Evolutionary conservation across 768 basidiomycete species (phyloP).

Genomic region (Lactifluus piperatus): DNA sequence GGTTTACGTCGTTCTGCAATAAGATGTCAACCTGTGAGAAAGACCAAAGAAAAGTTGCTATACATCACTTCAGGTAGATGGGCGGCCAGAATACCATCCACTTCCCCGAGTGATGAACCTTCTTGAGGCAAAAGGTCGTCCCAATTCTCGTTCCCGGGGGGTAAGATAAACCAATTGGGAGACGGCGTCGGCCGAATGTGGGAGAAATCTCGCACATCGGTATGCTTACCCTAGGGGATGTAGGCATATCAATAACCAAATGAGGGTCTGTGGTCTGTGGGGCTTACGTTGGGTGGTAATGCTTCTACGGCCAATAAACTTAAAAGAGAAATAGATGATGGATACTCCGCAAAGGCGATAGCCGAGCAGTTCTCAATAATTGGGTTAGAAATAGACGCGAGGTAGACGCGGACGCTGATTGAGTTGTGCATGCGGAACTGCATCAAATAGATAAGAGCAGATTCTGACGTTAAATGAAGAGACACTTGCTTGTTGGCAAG

Average conservation of each 20-base stretch:
- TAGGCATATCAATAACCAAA: not conserved
- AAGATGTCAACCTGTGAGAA: not conserved
- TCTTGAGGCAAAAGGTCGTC: not conserved
- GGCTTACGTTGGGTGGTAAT: not conserved
- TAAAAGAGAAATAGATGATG: constrained; percentile 27
- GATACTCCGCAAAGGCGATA: constrained; percentile 61
- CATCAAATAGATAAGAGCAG: not conserved
- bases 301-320: not conserved
- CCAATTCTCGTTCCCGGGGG: constrained; percentile 1
- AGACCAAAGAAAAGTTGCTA: not conserved
- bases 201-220: constrained; percentile 75
- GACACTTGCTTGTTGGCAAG: constrained; percentile 67
- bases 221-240: constrained; percentile 31
- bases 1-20: not conserved
- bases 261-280: not conserved
- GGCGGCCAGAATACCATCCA: not conserved
- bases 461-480: not conserved
- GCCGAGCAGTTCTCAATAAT: constrained; percentile 67
- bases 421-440: constrained; percentile 90
- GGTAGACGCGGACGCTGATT: constrained; percentile 49
- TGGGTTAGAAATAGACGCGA: constrained; percentile 61
- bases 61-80: constrained; percentile 1
- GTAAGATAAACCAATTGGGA: constrained; percentile 47
- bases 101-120: not conserved
- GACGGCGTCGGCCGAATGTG: constrained; percentile 71